Evolutionary conservation across 2,329 filamentous ascomycete genomes (phyloP).

Genomic region (Fusarium sp.): DNA sequence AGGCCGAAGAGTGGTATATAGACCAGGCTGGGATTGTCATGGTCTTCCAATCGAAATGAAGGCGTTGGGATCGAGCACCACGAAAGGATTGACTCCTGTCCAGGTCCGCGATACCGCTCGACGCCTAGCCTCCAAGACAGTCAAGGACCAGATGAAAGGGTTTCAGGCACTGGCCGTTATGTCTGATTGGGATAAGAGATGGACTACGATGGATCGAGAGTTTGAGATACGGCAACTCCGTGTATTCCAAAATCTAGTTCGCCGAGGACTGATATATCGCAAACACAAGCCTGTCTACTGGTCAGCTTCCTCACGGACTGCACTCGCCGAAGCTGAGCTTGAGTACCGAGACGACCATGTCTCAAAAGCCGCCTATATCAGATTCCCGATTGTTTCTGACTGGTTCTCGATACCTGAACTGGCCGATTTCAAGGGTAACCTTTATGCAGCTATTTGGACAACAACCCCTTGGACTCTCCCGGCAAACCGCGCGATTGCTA

Average conservation of each 20-base stretch:
- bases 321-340: conserved; percentile 83
- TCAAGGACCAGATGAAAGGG: conserved; percentile 75
- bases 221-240: conserved; percentile 80
- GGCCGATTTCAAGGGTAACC: conserved; percentile 53
- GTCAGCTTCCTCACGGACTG: conserved; percentile 81
- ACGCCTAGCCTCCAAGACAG: conserved; percentile 71
- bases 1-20: conserved; percentile 75
- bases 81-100: conserved; percentile 59
- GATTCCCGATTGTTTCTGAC: conserved; percentile 71
- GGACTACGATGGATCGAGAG: conserved; percentile 79
- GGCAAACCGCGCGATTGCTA: conserved; percentile 88
- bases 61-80: conserved; percentile 70
- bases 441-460: conserved; percentile 95
- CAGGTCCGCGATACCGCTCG: conserved; percentile 72
- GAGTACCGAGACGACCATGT: conserved; percentile 81
- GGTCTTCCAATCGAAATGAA: conserved; percentile 97
- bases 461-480: conserved; percentile 98
- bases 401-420: conserved; percentile 48
- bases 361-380: conserved; percentile 79
- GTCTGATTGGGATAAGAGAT: conserved; percentile 80
- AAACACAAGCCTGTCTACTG: conserved; percentile 87
- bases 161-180: conserved; percentile 81
- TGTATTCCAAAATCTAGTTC: conserved; percentile 79
- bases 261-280: conserved; percentile 77
- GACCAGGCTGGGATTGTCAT: conserved; percentile 98